phyloP scores from a whole-genome alignment of 495 filamentous ascomycete genomes.

The Aspergillus nanangensis region DNA sequence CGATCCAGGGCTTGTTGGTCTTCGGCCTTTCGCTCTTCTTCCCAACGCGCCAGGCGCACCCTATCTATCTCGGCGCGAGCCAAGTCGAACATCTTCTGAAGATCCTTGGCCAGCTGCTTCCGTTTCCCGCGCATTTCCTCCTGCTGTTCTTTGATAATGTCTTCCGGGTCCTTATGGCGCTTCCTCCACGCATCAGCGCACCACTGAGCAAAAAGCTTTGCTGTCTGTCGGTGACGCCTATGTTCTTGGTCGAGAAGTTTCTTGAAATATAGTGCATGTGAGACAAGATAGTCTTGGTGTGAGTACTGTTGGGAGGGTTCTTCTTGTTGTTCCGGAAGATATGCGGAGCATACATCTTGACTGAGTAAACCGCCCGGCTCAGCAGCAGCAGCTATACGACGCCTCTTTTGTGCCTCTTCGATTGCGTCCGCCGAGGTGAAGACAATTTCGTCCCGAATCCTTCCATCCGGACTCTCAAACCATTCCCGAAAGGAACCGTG shows the following conservation, averaged over 20 bases:
- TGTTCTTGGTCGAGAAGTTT: conserved; percentile 73
- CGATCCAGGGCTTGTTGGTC: conserved; percentile 80
- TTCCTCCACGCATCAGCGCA: conserved; percentile 44
- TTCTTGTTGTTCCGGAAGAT: conserved; percentile 68
- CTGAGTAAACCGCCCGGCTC: conserved; percentile 73
- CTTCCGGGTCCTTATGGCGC: conserved; percentile 41
- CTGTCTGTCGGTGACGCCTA: conserved; percentile 56
- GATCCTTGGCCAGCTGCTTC: conserved; percentile 63
- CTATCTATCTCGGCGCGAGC: conserved; percentile 71
- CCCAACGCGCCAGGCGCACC: conserved; percentile 68
- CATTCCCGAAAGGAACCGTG: conserved; percentile 53
- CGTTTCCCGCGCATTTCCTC: conserved; percentile 53
- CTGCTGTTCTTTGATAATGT: conserved; percentile 43
- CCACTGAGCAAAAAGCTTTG: conserved; percentile 40
- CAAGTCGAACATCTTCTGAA: conserved; percentile 75
- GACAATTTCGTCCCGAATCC: conserved; percentile 33
- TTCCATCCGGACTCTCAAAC: conserved; percentile 44
- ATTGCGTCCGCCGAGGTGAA: conserved; percentile 53
- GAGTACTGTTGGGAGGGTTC: conserved; percentile 73
- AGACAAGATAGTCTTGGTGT: conserved; percentile 78
- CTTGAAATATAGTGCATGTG: conserved; percentile 76
- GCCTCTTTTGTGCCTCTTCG: conserved; percentile 46
- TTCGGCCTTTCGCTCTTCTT: conserved; percentile 75
- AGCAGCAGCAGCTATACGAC: conserved; percentile 62
- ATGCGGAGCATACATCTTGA: conserved; percentile 64